Base-by-base conservation (phyloP, 352 stramenopile genomes). In the Phytopythium vexans region DNA sequence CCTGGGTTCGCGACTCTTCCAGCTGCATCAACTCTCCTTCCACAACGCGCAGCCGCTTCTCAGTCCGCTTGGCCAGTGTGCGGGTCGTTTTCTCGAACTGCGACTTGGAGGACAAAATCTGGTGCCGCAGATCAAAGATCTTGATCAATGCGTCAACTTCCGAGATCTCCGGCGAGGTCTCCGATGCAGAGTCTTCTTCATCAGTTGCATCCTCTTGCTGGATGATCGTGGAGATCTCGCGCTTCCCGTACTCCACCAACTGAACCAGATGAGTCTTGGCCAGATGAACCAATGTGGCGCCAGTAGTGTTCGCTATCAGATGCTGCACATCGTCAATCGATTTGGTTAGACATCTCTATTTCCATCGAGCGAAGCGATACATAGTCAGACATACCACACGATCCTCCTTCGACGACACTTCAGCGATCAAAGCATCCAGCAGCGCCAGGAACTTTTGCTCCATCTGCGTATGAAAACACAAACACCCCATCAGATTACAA, bases 91-190 rank as follows among this genome's bases (percentile, higher is more conserved):
- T 75, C 56, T 88, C 61, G 49, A 89, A 88, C 39, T 89, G 78
- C 10, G 69, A 62, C 44, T 86, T 68, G 1, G 78, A 87, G 3
- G 79, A 85, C 36, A 92, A 56, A 48, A 92, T 84, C 36, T 88
- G 70, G 46, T 92, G 81, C 3, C 81, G 78, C 41, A 92, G 59
- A 38, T 92, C 80, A 42, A 89, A 87, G 32, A 92, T 82, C 48
- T 69, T 72, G 10, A 89, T 76, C 3, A 92, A 50, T 39, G 76
- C 78, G 31, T 87, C 81, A 14, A 89, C 71, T 56, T 83, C 81
- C 5, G 78, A 88, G 14, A 73, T 70, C 8, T 46, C 48, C 21
- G 21, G 21, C 15, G 60, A 67, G 41, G 35, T 45, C 34, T 61
- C 52, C 1, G 56, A 41, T 32, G 52, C 45, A 3, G 34, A 54